Percentiles rank a stretch among this genome's conserved stretches.
phyloP scores from a whole-genome alignment of 495 filamentous ascomycete genomes.

The Venustampulla echinocandica region DNA sequence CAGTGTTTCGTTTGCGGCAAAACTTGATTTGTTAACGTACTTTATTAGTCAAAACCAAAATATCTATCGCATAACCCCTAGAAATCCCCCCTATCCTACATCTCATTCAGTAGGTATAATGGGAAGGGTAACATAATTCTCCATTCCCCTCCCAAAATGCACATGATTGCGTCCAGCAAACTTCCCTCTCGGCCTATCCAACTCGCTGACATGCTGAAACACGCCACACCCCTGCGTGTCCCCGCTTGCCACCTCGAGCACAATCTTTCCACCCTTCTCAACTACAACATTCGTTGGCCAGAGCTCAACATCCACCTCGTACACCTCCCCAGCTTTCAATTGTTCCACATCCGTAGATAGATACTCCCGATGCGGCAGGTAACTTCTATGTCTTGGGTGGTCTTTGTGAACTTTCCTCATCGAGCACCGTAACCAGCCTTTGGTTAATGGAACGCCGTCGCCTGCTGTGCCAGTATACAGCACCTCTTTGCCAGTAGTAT shows the following conservation, averaged over 20 bases:
- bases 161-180: constrained; percentile 47
- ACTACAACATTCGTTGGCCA: constrained; percentile 64
- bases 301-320: constrained; percentile 55
- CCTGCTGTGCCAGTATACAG: constrained; percentile 53
- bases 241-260: constrained; percentile 49
- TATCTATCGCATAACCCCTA: no score
- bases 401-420: constrained; percentile 42
- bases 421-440: constrained; percentile 50
- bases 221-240: constrained; percentile 48
- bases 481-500: constrained; percentile 46
- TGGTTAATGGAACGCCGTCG: constrained; percentile 39
- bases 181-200: constrained; percentile 30
- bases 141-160: constrained; percentile 41
- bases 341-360: constrained; percentile 45
- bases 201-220: constrained; percentile 13
- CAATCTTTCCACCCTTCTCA: constrained; percentile 40
- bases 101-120: no score
- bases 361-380: constrained; percentile 54
- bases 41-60: no score
- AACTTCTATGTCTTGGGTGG: constrained; percentile 39
- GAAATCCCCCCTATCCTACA: no score
- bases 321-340: constrained; percentile 47
- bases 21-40: no score
- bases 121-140: constrained; percentile 49
- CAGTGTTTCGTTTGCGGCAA: no score